Base-by-base conservation (phyloP, 192 early-diverging fungal genomes). In the Umbelopsis vinacea region DNA sequence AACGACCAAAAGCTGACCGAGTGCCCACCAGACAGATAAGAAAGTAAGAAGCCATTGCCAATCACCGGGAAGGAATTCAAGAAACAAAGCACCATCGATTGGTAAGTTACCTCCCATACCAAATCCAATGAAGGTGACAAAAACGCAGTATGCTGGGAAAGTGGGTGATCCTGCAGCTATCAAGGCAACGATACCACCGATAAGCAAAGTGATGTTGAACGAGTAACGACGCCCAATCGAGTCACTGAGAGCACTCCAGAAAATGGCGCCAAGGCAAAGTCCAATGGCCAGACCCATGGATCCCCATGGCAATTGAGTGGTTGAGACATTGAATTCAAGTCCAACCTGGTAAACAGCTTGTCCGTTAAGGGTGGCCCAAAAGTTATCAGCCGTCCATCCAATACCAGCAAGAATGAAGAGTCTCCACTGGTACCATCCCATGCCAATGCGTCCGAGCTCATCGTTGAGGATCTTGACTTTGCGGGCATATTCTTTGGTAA, bases 41-140 rank as follows among this genome's bases (percentile, higher is more conserved):
- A 96, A 84, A 0, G 93, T 96, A 73, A 96, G 82, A 35, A 94
- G 81, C 70, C 92, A 87, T 70, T 92, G 92, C 68, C 92, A 85
- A 67, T 89, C 85, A 54, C 86, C 82, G 23, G 94, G 94, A 45
- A 93, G 82, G 67, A 94, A 95, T 83, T 96, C 93, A 4, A 96
- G 85, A 55, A 94, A 96, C n/a, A 96, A 76, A 26, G 92, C 87
- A 87, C 82, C 82, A 79, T 89, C 86, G 40, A 86, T 82, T 19
- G 88, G 87, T 52, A 89, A 72, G 70, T 89, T 89, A 15, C 88
- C 86, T 67, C 87, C 88, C 63, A 93, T 91, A 15, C 94, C 93
- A 73, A 89, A 87, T 5, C 92, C 93, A 33, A 94, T 76, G 2
- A 86, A 83, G 71, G 91, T 88, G 6, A 93, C 70, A 22, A 86